Evolutionary conservation across 169 alveolate genomes (phyloP).

Genomic region (Theileria equi): DNA sequence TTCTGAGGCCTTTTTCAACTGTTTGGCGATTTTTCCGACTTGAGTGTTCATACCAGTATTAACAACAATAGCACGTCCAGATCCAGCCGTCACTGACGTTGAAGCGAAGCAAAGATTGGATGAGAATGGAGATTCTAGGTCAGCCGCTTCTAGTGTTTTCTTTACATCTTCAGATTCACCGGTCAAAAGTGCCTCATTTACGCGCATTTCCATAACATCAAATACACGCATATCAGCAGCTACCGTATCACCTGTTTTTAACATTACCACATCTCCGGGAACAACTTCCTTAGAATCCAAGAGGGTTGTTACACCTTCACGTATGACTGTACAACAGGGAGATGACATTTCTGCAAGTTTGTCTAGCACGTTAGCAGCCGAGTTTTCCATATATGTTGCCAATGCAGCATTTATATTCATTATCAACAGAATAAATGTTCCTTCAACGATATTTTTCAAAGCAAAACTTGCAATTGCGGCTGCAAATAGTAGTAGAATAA

Average conservation of each 20-base stretch:
- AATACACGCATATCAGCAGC: constrained; percentile 91
- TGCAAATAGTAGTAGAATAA: constrained; percentile 74
- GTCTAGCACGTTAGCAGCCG: constrained; percentile 86
- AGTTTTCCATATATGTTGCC: constrained; percentile 89
- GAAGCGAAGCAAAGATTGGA: constrained; percentile 90
- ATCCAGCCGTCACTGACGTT: constrained; percentile 89
- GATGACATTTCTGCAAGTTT: constrained; percentile 89
- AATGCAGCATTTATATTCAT: constrained; percentile 85
- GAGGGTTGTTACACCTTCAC: constrained; percentile 75
- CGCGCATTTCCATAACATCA: constrained; percentile 86
- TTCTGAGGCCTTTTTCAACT: constrained; percentile 79
- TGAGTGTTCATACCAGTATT: constrained; percentile 90
- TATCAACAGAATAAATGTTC: constrained; percentile 82
- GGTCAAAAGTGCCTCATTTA: constrained; percentile 92
- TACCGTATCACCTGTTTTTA: constrained; percentile 88
- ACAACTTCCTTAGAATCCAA: constrained; percentile 87
- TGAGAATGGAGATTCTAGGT: constrained; percentile 78
- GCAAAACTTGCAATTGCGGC: constrained; percentile 82
- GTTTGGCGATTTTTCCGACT: constrained; percentile 94
- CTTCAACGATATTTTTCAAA: constrained; percentile 85
- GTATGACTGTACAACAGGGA: constrained; percentile 82
- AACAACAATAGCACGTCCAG: constrained; percentile 88
- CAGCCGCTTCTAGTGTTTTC: constrained; percentile 73
- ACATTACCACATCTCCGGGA: constrained; percentile 89
- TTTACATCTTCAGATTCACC: constrained; percentile 89